Evolutionary conservation across 257 asterid genomes (phyloP), one percentile per base, ranked within the genome.

Genomic region (Solanum appendiculatum): DNA sequence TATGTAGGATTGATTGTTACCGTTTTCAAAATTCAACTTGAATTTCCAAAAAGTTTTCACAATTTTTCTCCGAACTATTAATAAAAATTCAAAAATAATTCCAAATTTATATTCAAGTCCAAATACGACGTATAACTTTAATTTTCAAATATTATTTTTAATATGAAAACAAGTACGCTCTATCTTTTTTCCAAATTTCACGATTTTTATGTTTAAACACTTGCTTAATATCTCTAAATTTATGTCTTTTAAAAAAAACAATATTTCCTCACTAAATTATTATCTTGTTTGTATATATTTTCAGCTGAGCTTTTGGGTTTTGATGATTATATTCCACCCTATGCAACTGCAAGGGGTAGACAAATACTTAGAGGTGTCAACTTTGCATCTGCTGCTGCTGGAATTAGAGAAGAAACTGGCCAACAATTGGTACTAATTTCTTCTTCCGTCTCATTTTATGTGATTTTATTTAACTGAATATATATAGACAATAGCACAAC

Each of bases 351-450:
- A 0, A 88, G 93, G 5, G 88, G 86, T 9, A 34, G 46, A 20
- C 88, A 90, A 23, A 82, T 88, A 31, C 86, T 91, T 9, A 46
- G 88, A 11, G 97, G 97, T 75, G 90, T 92, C 72, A 94, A 94
- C 42, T 92, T 88, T 73, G 96, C 88, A 68, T 92, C 95, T 11
- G 95, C 95, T 1, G 96, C 93, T 6, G 93, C 93, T 34, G 94
- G 95, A 80, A 94, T 94, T 69, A 90, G 94, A n/a, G 92, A 91
- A 2, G 92, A 92, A 75, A 89, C 96, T 25, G 94, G 94, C 23
- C 82, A 63, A 25, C 56, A 83, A 48, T 82, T 90, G 89, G 96
- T 69, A 69, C 40, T 69, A 31, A 69, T 7, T 33, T 3, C 21
- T 15, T 29, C 5, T 1, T 31, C 5, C 75, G n/a, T 29, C 1